Evolutionary conservation across 768 basidiomycete species (phyloP).

Genomic region (Lyophyllum decastes): DNA sequence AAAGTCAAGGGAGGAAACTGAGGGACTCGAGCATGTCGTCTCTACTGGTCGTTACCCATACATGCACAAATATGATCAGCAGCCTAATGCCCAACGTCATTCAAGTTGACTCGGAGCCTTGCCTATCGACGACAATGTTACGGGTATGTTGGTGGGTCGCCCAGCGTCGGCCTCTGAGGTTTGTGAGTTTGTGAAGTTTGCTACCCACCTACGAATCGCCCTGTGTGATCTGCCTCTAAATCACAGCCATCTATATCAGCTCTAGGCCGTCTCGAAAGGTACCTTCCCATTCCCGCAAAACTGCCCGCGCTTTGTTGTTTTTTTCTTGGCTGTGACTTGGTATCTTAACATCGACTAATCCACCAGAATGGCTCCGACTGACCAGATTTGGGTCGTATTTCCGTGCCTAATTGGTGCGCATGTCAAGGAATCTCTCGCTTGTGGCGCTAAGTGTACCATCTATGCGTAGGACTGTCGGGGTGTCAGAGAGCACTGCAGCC

Average conservation of each 20-base stretch:
- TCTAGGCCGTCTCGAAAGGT: neutral
- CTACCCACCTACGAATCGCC: neutral
- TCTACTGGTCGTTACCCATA: neutral
- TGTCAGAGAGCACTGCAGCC: neutral
- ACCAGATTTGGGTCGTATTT: neutral
- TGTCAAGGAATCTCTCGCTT: slow-evolving; percentile 3
- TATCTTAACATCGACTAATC: slow-evolving; percentile 1
- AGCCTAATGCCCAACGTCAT: neutral
- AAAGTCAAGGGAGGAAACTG: no score
- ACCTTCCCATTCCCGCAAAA: neutral
- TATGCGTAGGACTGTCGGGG: neutral
- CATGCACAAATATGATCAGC: neutral
- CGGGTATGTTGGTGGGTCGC: neutral
- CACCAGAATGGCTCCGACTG: neutral
- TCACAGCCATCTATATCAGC: neutral
- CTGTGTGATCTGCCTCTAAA: neutral
- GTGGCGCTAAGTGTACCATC: neutral
- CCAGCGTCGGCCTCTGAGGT: neutral
- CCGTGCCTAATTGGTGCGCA: neutral
- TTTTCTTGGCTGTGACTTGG: neutral
- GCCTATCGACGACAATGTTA: neutral
- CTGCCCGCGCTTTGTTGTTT: no score
- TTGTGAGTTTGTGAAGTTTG: neutral
- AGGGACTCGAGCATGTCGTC: no score
- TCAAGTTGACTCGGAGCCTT: neutral